Conservation (phyloP, 164 flowering plant species). For the Annona squamosa region DNA sequence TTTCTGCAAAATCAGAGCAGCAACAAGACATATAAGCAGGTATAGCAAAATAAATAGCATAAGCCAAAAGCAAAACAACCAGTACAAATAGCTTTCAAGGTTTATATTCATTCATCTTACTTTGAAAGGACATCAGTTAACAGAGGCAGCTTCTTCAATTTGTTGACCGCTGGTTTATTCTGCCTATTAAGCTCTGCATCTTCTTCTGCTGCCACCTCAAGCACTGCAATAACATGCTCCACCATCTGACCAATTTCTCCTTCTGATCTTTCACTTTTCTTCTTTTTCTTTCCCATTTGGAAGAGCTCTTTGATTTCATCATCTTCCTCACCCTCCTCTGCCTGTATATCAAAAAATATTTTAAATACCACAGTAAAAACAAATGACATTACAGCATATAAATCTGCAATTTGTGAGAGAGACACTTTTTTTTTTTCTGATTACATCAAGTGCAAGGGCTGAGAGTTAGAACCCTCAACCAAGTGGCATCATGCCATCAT, state of each 20-base stretch:
- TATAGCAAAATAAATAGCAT: background rate
- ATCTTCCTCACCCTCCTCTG: constrained; percentile 83
- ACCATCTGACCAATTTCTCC: constrained; percentile 82
- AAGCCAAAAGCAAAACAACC: background rate
- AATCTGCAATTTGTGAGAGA: no score
- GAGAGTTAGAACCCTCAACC: no score
- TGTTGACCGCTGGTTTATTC: constrained; percentile 83
- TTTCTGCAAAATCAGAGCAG: constrained; percentile 40
- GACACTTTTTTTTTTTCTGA: no score
- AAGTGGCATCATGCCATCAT: no score
- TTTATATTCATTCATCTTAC: constrained; percentile 25
- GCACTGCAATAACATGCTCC: constrained; percentile 92
- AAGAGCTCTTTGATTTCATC: constrained; percentile 71
- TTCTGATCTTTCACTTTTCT: constrained; percentile 80
- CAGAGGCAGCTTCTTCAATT: constrained; percentile 88
- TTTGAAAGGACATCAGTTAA: constrained; percentile 87
- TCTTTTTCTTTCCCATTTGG: constrained; percentile 80
- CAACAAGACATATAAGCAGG: background rate
- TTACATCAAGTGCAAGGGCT: no score
- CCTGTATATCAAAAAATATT: constrained; percentile 32
- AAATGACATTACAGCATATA: no score
- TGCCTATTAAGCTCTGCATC: constrained; percentile 82
- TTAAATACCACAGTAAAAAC: background rate
- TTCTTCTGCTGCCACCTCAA: constrained; percentile 92
- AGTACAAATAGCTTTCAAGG: background rate